Evolutionary conservation across 1,284 basidiomycete genomes (phyloP).

Genomic region (Golubevia sp.): DNA sequence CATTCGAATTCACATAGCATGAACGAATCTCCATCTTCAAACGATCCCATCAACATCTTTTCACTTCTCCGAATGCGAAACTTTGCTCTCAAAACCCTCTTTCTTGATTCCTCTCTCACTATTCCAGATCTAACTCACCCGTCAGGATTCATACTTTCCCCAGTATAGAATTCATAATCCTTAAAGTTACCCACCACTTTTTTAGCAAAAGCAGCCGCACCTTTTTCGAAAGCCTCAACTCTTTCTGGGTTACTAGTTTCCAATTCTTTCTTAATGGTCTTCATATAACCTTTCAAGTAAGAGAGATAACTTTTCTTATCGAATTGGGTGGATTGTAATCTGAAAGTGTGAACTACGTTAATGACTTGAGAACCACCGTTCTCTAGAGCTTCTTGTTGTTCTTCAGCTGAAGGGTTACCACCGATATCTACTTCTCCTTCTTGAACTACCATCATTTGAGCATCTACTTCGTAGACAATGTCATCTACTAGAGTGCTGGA

Average conservation of each 20-base stretch:
- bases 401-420: slow-evolving; percentile 60
- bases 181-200: slow-evolving; percentile 89
- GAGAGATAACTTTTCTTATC: slow-evolving; percentile 89
- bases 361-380: slow-evolving; percentile 69
- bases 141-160: slow-evolving; percentile 70
- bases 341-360: slow-evolving; percentile 92
- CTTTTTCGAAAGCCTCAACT: slow-evolving; percentile 81
- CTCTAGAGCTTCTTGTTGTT: slow-evolving; percentile 51
- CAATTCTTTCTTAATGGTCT: slow-evolving; percentile 70
- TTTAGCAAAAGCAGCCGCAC: slow-evolving; percentile 67
- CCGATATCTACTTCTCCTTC: slow-evolving; percentile 60
- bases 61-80: too few species aligned
- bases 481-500: slow-evolving; percentile 49
- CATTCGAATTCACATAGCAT: too few species aligned
- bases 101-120: slow-evolving; percentile 50
- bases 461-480: slow-evolving; percentile 60
- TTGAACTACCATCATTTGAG: slow-evolving; percentile 45
- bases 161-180: slow-evolving; percentile 83
- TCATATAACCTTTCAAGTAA: slow-evolving; percentile 91
- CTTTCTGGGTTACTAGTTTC: slow-evolving; percentile 70
- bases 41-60: too few species aligned
- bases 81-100: slow-evolving; percentile 7
- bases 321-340: slow-evolving; percentile 80
- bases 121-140: too few species aligned
- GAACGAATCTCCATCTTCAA: too few species aligned